Base-by-base conservation (phyloP, 139 green algal genomes). In the Coelastrella sp. region DNA sequence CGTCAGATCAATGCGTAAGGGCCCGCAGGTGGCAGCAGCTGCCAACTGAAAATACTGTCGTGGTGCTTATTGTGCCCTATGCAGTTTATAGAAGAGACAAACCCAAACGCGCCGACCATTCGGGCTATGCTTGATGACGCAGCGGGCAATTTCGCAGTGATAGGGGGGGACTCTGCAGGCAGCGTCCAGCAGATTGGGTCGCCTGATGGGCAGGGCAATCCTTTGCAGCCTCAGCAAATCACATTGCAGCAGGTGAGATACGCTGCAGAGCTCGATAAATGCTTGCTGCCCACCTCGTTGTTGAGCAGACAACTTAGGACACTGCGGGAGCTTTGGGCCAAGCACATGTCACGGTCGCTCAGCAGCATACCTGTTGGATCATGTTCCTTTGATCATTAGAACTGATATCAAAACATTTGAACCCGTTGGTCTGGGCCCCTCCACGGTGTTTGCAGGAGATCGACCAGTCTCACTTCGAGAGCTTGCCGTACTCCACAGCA, bases 401-500 rank as follows among this genome's bases (percentile, higher is more conserved):
- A n/a, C n/a, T n/a, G 17, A n/a, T 64, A 5, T 21, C 53, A 21
- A 19, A 32, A n/a, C 53, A 21, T 64, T n/a, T n/a, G n/a, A n/a
- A n/a, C n/a, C n/a, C n/a, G n/a, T n/a, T n/a, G n/a, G n/a, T n/a
- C n/a, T n/a, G n/a, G n/a, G n/a, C n/a, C n/a, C n/a, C n/a, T n/a
- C n/a, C 17, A 5, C 11, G 19, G 11, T 64, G 53, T 9, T 27
- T 64, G 19, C 53, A 64, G 53, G 53, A 64, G 53, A 27, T 27
- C 8, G 62, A 71, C 13, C 30, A 43, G 62, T 41, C 30, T 11
- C 73, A 88, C 62, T 34, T 76, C n/a, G 78, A 81, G 25, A 88
- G 77, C 71, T 78, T 87, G 34, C 79, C 75, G 5, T 96, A 93
- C 78, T 88, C 66, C n/a, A 93, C 89, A 2, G 80, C 83, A 25